A percentile compares a stretch with the other conserved stretches of the same genome.
Evolutionary conservation across 768 basidiomycete species (phyloP).

Genomic region (Collybiopsis luxurians): DNA sequence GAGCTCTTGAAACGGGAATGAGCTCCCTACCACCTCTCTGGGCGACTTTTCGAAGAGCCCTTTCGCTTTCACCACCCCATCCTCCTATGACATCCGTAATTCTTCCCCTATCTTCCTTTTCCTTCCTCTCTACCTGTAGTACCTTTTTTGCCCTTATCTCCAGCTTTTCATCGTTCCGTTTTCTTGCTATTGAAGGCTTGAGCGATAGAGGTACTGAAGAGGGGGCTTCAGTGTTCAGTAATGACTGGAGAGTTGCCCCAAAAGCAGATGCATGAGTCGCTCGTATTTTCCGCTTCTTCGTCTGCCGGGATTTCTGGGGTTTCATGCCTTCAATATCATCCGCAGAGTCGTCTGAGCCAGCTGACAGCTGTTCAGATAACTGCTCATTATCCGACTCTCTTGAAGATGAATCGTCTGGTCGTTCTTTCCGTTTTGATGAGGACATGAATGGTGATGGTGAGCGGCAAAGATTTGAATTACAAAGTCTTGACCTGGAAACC

Average conservation of each 20-base stretch:
- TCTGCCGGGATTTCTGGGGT: slow-evolving; percentile 70
- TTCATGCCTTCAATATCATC: slow-evolving; percentile 61
- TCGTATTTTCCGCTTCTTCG: slow-evolving; percentile 77
- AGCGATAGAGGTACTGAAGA: slow-evolving; percentile 73
- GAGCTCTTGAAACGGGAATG: neutral
- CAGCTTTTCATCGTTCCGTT: slow-evolving; percentile 73
- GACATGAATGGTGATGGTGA: too few species aligned
- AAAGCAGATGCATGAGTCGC: slow-evolving; percentile 75
- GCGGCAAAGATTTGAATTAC: neutral
- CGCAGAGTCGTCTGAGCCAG: slow-evolving; percentile 43
- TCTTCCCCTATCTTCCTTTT: slow-evolving; percentile 66
- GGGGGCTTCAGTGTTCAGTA: slow-evolving; percentile 70
- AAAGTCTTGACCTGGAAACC: too few species aligned
- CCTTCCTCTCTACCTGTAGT: slow-evolving; percentile 68
- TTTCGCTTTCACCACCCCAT: slow-evolving; percentile 85
- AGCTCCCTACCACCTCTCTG: slow-evolving; percentile 70
- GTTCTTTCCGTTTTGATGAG: slow-evolving; percentile 47
- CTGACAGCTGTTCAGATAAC: slow-evolving; percentile 3
- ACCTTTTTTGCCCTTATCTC: slow-evolving; percentile 71
- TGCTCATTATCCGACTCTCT: slow-evolving; percentile 13
- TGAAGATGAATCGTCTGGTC: slow-evolving; percentile 19
- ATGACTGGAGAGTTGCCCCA: slow-evolving; percentile 68
- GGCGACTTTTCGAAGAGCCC: slow-evolving; percentile 76
- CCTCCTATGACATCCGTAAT: slow-evolving; percentile 77
- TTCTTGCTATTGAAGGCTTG: slow-evolving; percentile 67